Conservation (phyloP, 1,284 basidiomycete genomes). For the Malassezia globosa region DNA sequence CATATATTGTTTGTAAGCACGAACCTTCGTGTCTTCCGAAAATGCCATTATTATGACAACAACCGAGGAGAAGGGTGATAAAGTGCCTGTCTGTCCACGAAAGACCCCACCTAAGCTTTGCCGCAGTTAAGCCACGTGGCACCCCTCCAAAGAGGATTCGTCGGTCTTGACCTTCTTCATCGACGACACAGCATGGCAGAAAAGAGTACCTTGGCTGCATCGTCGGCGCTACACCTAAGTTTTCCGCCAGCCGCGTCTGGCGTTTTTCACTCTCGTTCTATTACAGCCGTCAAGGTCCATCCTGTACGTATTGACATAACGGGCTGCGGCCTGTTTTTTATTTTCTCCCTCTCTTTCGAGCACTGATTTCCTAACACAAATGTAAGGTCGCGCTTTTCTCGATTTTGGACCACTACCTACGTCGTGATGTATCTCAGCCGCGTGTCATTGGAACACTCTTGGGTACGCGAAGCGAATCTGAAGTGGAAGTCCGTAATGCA, state of each 20-base stretch:
- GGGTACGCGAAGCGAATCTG: slow-evolving; percentile 62
- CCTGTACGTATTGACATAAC: slow-evolving; percentile 19
- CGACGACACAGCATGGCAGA: slow-evolving; percentile 10
- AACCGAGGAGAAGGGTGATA: slow-evolving; percentile 1
- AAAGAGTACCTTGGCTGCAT: slow-evolving; percentile 20
- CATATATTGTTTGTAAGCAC: neutral
- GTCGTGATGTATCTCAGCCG: slow-evolving; percentile 57
- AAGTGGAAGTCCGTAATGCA: slow-evolving; percentile 42
- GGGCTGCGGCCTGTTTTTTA: no score
- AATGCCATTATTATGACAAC: slow-evolving; percentile 22
- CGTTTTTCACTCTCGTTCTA: slow-evolving; percentile 40
- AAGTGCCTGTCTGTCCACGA: no score
- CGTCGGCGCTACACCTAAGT: slow-evolving; percentile 42
- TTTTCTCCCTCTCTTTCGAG: neutral
- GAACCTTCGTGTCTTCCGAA: slow-evolving; percentile 42
- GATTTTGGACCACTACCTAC: slow-evolving; percentile 92
- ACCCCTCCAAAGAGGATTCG: neutral
- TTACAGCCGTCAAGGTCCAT: slow-evolving; percentile 42
- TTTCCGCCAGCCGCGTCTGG: slow-evolving; percentile 41
- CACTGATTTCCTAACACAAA: neutral
- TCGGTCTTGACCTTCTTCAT: slow-evolving; percentile 10
- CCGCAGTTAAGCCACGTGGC: slow-evolving; percentile 15
- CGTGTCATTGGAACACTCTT: slow-evolving; percentile 93
- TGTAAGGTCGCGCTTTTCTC: slow-evolving; percentile 60
- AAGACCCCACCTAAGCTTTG: neutral